A percentile compares a stretch with the other conserved stretches of the same genome.
Conservation (phyloP, 768 basidiomycete genomes). For the Punctularia strigosozonata region DNA sequence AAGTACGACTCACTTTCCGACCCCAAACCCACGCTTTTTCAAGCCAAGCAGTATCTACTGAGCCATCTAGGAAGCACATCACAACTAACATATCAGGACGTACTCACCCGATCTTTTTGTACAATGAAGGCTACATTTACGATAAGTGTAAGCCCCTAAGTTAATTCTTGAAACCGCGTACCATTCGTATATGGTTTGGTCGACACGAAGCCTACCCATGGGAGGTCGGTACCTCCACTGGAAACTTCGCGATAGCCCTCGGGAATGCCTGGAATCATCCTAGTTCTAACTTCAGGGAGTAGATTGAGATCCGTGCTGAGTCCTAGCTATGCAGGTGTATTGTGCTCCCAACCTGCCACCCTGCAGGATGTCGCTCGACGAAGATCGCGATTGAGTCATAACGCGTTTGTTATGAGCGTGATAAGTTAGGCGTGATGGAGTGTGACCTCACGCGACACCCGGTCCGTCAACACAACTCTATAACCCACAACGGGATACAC, state of each 20-base stretch:
- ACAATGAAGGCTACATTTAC: conserved; percentile 5
- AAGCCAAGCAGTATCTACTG: conserved; percentile 60
- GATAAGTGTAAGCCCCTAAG: not conserved
- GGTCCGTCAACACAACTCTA: too few relatives aligned
- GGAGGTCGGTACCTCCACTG: conserved; percentile 27
- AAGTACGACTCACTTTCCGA: conserved; percentile 32
- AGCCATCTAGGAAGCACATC: not conserved
- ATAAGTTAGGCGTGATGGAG: too few relatives aligned
- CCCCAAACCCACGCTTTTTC: conserved; percentile 73
- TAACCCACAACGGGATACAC: too few relatives aligned
- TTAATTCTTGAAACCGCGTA: conserved; percentile 20
- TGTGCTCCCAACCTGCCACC: too few relatives aligned
- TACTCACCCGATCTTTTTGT: not conserved
- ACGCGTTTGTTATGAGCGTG: too few relatives aligned
- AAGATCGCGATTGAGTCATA: too few relatives aligned
- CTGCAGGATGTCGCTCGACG: too few relatives aligned
- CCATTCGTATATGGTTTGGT: conserved; percentile 52
- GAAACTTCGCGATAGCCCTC: conserved; percentile 17
- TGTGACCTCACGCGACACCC: too few relatives aligned
- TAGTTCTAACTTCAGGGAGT: too few relatives aligned
- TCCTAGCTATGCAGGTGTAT: too few relatives aligned
- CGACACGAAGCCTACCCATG: conserved; percentile 35
- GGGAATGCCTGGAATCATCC: conserved; percentile 33
- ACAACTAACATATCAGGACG: not conserved
- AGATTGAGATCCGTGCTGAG: too few relatives aligned